Conservation (phyloP, 106 monocot species). For the Agapanthus africanus region DNA sequence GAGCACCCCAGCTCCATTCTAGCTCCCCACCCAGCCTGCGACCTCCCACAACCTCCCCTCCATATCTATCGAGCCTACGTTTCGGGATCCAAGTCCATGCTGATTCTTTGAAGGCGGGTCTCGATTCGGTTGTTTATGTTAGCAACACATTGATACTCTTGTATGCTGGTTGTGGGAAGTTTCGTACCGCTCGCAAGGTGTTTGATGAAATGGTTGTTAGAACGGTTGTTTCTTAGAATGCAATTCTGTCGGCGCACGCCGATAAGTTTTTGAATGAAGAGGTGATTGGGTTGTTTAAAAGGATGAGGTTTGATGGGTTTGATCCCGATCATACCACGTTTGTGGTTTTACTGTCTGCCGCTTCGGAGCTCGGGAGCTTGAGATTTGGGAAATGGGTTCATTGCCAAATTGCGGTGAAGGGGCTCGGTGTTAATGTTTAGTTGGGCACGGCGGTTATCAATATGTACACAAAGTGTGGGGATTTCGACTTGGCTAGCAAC, state of each 20-base stretch:
- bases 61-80: too few relatives aligned
- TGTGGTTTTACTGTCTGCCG: conserved; percentile 50
- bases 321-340: conserved; percentile 48
- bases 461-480: conserved; percentile 74
- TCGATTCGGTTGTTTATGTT: conserved; percentile 41
- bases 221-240: conserved; percentile 66
- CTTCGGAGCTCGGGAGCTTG: conserved; percentile 47
- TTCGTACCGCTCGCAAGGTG: conserved; percentile 29
- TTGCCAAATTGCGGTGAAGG: conserved; percentile 20
- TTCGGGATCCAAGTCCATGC: conserved; percentile 44
- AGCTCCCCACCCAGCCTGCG: too few relatives aligned
- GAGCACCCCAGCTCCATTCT: too few relatives aligned
- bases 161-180: conserved; percentile 24
- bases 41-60: too few relatives aligned
- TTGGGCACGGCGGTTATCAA: conserved; percentile 49
- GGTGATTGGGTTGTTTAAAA: conserved; percentile 19
- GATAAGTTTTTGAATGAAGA: conserved; percentile 22
- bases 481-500: conserved; percentile 15
- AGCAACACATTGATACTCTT: conserved; percentile 44
- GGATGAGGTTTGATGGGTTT: conserved; percentile 26
- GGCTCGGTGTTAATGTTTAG: conserved; percentile 21
- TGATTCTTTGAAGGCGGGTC: conserved; percentile 37
- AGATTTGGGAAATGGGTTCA: conserved; percentile 57
- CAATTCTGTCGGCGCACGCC: conserved; percentile 29
- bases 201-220: conserved; percentile 47